Base-by-base conservation (phyloP, 2,329 filamentous ascomycete genomes). In the Curvularia sp. region DNA sequence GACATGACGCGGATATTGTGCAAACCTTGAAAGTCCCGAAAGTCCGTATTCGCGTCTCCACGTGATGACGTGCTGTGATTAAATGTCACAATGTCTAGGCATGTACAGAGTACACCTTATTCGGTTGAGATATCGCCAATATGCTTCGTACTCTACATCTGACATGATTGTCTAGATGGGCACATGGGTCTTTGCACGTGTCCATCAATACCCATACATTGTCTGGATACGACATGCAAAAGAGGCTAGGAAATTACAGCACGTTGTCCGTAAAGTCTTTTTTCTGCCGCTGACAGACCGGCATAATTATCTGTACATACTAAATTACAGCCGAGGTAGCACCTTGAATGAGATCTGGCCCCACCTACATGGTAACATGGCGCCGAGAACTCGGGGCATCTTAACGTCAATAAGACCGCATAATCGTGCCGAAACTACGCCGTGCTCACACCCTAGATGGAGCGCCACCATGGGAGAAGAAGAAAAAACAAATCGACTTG, bases 1-100 rank as follows among this genome's bases (percentile, higher is more conserved):
- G 50, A 39, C 39, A 60, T 62, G 57, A 60, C 57, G 60, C 57
- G 53, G 52, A 55, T 54, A 55, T 41, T 50, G 43, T 46, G 51
- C 55, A 55, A 55, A 33, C 38, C 55, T 39, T 49, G 51, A 46
- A 55, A 56, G 42, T 31, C 24, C 28, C 20, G 42, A 43, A 38
- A 30, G 42, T 15, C 55, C 44, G 44, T 53, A 38, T 54, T 58
- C 58, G 50, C 49, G 50, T 58, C 48, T 48, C 52, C 55, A 58
- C 52, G 55, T 58, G 55, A 58, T 55, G 51, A 33, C 51, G 51
- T 53, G 51, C 33, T 13, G 33, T 5, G 9, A 39, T 26, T 30
- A 41, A 26, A 13, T 9, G 35, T 13, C 24, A 28, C 35, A 28
- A 28, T 7, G 22, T 28, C 35, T 2, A 12, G 20, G 26, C 30